Conservation (phyloP, 768 basidiomycete genomes). For the Paxillus involutus region DNA sequence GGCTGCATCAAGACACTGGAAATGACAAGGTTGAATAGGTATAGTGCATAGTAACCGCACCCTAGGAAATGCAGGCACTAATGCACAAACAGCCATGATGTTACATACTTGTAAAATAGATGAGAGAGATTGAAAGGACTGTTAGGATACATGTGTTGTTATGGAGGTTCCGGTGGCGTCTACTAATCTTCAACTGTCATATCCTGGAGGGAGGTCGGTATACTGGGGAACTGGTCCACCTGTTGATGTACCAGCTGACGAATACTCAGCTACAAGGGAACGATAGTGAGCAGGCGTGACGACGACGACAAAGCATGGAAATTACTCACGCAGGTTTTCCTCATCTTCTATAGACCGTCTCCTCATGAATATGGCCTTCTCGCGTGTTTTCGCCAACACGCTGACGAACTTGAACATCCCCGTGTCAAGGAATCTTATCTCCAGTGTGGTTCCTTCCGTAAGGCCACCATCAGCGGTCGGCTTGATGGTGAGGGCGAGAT, state of each 20-base stretch:
- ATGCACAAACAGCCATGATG: too few relatives aligned
- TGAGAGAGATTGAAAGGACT: not conserved
- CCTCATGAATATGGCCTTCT: slow-evolving; percentile 74
- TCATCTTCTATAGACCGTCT: slow-evolving; percentile 45
- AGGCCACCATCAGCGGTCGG: slow-evolving; percentile 70
- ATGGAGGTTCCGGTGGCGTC: not conserved
- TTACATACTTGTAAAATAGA: not conserved
- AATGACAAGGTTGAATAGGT: too few relatives aligned
- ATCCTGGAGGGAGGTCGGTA: slow-evolving; percentile 29
- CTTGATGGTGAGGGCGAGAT: slow-evolving; percentile 61
- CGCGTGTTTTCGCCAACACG: slow-evolving; percentile 73
- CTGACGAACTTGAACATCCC: slow-evolving; percentile 75
- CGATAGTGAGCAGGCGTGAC: not conserved
- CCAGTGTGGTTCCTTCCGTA: slow-evolving; percentile 58
- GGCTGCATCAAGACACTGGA: too few relatives aligned
- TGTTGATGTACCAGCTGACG: slow-evolving; percentile 20
- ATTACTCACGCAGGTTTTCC: slow-evolving; percentile 29
- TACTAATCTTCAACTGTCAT: slow-evolving; percentile 21
- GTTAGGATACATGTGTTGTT: not conserved
- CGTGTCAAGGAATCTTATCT: slow-evolving; percentile 66
- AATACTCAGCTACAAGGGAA: slow-evolving; percentile 25
- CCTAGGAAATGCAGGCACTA: too few relatives aligned
- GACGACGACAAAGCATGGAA: not conserved
- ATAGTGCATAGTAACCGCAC: too few relatives aligned
- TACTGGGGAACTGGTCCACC: slow-evolving; percentile 13